Conservation (phyloP, 139 green algal species). For the Zygnema circumcarinatum region DNA sequence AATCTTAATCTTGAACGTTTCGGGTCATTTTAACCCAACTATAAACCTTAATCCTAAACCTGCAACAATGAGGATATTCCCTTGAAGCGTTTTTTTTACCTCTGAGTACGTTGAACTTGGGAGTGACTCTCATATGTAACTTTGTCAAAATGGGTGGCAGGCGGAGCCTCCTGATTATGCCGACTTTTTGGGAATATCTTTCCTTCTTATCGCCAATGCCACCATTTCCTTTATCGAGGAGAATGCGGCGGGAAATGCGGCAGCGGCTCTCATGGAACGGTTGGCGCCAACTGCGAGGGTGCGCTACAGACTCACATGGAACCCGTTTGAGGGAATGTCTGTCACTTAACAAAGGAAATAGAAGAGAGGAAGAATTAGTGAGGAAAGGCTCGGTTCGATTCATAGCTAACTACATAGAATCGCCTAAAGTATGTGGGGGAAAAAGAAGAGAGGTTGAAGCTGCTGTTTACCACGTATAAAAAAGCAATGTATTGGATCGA, state of each 20-base stretch:
- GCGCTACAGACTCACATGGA: too few relatives aligned
- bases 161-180: conserved; percentile 47
- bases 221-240: conserved; percentile 67
- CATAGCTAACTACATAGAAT: too few relatives aligned
- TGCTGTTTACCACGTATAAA: too few relatives aligned
- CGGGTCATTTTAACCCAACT: not conserved
- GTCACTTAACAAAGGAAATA: too few relatives aligned
- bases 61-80: conserved; percentile 12
- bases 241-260: conserved; percentile 28
- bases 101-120: not conserved
- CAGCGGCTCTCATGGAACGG: conserved; percentile 38
- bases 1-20: not conserved
- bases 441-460: too few relatives aligned
- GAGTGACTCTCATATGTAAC: not conserved
- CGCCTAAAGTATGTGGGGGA: too few relatives aligned
- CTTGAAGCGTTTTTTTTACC: not conserved
- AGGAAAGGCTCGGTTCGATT: too few relatives aligned
- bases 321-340: too few relatives aligned
- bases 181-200: conserved; percentile 59
- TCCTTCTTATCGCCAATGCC: conserved; percentile 71
- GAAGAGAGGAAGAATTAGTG: too few relatives aligned
- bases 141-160: not conserved
- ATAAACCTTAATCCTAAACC: not conserved
- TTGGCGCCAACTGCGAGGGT: conserved; percentile 14
- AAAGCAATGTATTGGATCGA: too few relatives aligned